Percentiles rank a stretch among this genome's conserved stretches.
Evolutionary conservation across 495 filamentous ascomycete species (phyloP).

Genomic region (Ascobolus immersus): DNA sequence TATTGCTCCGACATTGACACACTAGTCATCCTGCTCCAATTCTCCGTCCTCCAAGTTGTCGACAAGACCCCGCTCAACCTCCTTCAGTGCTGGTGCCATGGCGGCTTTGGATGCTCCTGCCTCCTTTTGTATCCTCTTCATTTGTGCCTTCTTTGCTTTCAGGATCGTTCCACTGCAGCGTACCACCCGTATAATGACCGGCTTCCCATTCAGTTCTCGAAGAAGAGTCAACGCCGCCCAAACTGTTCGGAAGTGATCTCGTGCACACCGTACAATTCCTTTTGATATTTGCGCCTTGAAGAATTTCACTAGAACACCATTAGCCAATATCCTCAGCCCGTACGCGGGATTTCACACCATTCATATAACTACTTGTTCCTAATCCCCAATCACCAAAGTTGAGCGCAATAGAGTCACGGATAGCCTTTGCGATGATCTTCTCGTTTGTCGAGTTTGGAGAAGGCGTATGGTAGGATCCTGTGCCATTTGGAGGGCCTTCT

Average conservation of each 20-base stretch:
- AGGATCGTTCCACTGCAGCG: slow-evolving; percentile 80
- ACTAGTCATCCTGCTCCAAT: too few relatives aligned
- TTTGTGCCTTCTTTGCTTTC: slow-evolving; percentile 72
- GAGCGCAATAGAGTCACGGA: slow-evolving; percentile 39
- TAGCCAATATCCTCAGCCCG: slow-evolving; percentile 6
- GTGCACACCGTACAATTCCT: slow-evolving; percentile 57
- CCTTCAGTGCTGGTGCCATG: too few relatives aligned
- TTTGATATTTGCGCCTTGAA: slow-evolving; percentile 79
- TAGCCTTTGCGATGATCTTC: slow-evolving; percentile 33
- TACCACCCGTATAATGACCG: slow-evolving; percentile 64
- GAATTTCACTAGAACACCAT: slow-evolving; percentile 94
- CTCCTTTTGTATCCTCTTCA: slow-evolving; percentile 44
- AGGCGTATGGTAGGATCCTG: slow-evolving; percentile 9
- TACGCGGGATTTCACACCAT: slow-evolving; percentile 23
- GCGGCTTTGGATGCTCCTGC: too few relatives aligned
- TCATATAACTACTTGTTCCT: slow-evolving; percentile 39
- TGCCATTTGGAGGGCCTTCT: slow-evolving; percentile 14
- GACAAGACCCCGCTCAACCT: too few relatives aligned
- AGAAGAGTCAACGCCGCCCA: slow-evolving; percentile 77
- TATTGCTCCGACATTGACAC: too few relatives aligned
- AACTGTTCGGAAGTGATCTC: slow-evolving; percentile 55
- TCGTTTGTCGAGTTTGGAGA: slow-evolving; percentile 27
- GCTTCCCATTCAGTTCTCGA: slow-evolving; percentile 31
- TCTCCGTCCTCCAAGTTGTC: too few relatives aligned
- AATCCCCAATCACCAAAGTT: slow-evolving; percentile 83